Evolutionary conservation across 345 rosid genomes (phyloP), one percentile per base, ranked within the genome.

Genomic region (Euclidium syriacum): DNA sequence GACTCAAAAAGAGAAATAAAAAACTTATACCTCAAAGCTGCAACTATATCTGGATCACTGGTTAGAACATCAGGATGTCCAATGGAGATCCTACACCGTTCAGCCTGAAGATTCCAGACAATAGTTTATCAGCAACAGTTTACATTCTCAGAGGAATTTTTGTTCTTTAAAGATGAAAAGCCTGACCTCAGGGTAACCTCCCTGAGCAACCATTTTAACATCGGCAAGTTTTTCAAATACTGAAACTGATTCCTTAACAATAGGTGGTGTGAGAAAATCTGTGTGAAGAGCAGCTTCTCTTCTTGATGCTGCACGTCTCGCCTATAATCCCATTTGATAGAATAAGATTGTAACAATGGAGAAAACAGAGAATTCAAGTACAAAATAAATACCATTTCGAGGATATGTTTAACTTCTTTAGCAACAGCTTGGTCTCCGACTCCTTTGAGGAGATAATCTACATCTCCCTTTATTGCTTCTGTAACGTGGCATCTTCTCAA

Each of bases 101-200:
- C 97, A 53, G 99, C 97, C 99, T 94, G 19, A 40, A 25, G 64
- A 62, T 74, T 52, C 26, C 30, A 60, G 35, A 25, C 55, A 63
- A 20, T n/a, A 67, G 19, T 16, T 54, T 16, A 58, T 62, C 24
- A 36, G 15, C 68, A 16, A 55, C 14, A 24, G 18, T 58, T 58
- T 47, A 49, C 20, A 56, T 10, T 27, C 12, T 56, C 62, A 42
- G n/a, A 54, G 12, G 29, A 25, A 15, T 7, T 0, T 15, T 2
- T 22, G n/a, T 7, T 7, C 15, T 12, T 5, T 0, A 35, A 36
- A 56, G 43, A 27, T 34, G 65, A 64, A 36, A 23, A 62, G n/a
- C n/a, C 56, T 1, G 16, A 89, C 97, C 95, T 89, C 83, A 32
- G 97, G 97, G 70, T 87, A 89, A 73, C 97, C 98, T 64, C 97